Evolutionary conservation across 371 early-diverging fungal species (phyloP), one percentile per base, ranked within the genome.

Genomic region (Circinella minor): DNA sequence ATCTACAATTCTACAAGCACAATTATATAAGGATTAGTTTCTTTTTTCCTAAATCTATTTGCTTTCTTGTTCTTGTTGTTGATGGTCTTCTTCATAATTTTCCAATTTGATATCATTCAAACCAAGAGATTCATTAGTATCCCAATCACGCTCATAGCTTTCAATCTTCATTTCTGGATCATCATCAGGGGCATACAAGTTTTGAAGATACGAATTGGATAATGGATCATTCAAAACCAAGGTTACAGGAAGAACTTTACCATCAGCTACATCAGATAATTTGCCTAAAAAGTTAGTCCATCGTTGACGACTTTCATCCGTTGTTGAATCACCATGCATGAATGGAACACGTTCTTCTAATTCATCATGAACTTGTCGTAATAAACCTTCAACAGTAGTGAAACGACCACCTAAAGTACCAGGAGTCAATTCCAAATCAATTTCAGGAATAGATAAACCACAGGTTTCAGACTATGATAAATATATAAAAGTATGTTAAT

Each of bases 391-490:
- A 20, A 98, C 91, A 0, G 98, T 98, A 1, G 98, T 98, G 78
- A 97, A 98, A 17, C 95, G 89, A n/a, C 98, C 98, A 63, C 97
- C 98, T 71, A 97, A 83, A 1, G 98, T 97, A 60, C 97, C 97
- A n/a, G 90, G 83, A 5, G 90, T 84, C 76, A 95, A 70, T 72
- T 93, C 91, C 51, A 97, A 80, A 43, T 95, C 90, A 65, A 96
- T 89, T 75, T 97, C 98, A 20, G 98, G 97, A 66, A 98, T 93
- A 3, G 76, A 81, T 69, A 98, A 79, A 60, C 95, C 94, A 77
- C 98, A 96, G 3, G 96, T 96, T 79, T 98, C 98, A 10, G 94
- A 94, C 85, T 88, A 57, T 57, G 6, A 54, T 18, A 13, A 15
- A 54, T 6, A 54, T 38, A 55, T 6, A 37, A 27, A 55, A 27